Conservation (phyloP, 192 early-diverging fungal species). For the Funneliformis geosporum region DNA sequence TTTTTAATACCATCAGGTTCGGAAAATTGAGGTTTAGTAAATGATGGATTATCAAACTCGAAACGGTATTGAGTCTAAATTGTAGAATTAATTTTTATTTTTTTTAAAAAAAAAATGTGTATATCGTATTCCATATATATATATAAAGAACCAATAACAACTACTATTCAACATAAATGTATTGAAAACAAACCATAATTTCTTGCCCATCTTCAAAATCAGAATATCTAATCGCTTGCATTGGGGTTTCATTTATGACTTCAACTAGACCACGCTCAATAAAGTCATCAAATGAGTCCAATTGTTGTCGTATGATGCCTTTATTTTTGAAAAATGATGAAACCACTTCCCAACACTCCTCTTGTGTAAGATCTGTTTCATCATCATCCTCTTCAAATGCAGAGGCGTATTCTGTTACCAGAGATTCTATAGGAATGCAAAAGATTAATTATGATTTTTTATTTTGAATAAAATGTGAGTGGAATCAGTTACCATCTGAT, state of each 20-base stretch:
- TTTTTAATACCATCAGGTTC: slow-evolving; percentile 79
- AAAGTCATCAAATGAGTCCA: slow-evolving; percentile 98
- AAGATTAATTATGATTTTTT: background rate
- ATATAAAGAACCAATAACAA: too few relatives aligned
- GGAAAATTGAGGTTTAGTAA: slow-evolving; percentile 74
- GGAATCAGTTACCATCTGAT: background rate
- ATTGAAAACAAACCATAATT: slow-evolving; percentile 63
- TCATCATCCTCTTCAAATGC: background rate
- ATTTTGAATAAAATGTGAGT: background rate
- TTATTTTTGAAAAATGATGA: slow-evolving; percentile 93
- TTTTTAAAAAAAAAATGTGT: too few relatives aligned
- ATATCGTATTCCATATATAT: too few relatives aligned
- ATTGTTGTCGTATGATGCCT: slow-evolving; percentile 94
- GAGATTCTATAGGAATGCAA: background rate
- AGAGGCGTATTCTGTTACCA: background rate
- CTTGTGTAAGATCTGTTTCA: slow-evolving; percentile 57
- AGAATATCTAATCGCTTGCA: slow-evolving; percentile 70
- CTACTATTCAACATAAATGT: too few relatives aligned
- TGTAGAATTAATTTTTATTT: background rate
- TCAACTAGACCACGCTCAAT: slow-evolving; percentile 95
- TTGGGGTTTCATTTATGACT: slow-evolving; percentile 87
- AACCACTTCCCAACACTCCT: slow-evolving; percentile 95
- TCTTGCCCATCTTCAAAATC: slow-evolving; percentile 57
- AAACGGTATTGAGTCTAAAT: background rate
- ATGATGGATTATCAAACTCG: slow-evolving; percentile 87